These are phyloP conservation scores for Suillus subaureus DNA, from an alignment of 768 basidiomycete species.

Conservation along the genomic window DNA sequence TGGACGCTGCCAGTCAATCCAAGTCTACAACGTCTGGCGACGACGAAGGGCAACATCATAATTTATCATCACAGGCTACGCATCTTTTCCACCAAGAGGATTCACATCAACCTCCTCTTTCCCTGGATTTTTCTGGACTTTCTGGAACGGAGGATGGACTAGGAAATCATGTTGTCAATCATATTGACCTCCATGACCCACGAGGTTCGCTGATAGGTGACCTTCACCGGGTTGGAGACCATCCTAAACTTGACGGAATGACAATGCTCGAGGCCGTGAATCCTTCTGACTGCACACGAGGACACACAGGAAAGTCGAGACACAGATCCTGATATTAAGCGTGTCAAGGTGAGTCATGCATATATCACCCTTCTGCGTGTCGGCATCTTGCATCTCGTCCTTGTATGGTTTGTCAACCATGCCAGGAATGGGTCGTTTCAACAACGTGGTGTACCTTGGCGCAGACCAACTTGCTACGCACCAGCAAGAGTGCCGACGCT, in stretches of 20 bases:
- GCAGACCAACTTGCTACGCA: constrained; percentile 16
- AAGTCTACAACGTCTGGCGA: constrained; percentile 29
- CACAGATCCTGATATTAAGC: constrained; percentile 75
- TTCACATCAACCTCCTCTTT: constrained; percentile 35
- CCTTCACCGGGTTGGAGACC: constrained; percentile 37
- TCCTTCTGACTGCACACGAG: constrained; percentile 45
- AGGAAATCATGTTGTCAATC: constrained; percentile 27
- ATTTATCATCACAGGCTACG: constrained; percentile 34
- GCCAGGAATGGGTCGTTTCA: constrained; percentile 22
- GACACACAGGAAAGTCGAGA: constrained; percentile 66
- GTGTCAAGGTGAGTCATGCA: constrained; percentile 69
- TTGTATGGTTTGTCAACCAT: constrained; percentile 22
- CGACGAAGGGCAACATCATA: constrained; percentile 27
- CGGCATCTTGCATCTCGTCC: constrained; percentile 17
- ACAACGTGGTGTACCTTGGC: constrained; percentile 26
- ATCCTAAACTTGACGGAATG: constrained; percentile 35
- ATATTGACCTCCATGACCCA: constrained; percentile 30
- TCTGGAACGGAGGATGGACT: constrained; percentile 26
- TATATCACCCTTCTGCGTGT: constrained; percentile 16
- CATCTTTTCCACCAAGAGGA: constrained; percentile 29
- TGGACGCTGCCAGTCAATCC: constrained; percentile 36
- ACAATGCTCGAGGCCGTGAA: constrained; percentile 38
- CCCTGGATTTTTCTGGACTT: constrained; percentile 31
- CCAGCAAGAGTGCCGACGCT: constrained; percentile 19
- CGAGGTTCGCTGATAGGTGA: constrained; percentile 36